phyloP scores from a whole-genome alignment of 805 yeast genomes.

The Pichia cabralensis region DNA sequence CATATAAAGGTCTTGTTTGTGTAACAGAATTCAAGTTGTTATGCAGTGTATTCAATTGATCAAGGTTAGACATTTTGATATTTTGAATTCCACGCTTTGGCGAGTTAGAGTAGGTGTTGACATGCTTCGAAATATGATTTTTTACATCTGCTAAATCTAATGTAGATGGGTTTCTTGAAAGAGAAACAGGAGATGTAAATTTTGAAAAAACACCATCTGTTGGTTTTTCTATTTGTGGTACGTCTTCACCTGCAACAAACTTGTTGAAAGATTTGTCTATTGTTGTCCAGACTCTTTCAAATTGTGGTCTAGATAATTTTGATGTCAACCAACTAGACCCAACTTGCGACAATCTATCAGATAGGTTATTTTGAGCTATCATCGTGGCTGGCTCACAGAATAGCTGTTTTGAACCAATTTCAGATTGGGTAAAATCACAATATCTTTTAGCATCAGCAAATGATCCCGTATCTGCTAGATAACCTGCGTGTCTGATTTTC shows the following conservation, averaged over 20 bases:
- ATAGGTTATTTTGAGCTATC: constrained; percentile 28
- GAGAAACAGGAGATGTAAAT: constrained; percentile 44
- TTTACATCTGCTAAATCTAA: constrained; percentile 21
- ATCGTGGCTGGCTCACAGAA: constrained; percentile 26
- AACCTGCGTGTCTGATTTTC: constrained; percentile 58
- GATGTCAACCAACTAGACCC: constrained; percentile 69
- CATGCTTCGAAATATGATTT: neutral
- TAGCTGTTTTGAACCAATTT: constrained; percentile 30
- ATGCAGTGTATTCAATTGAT: too few relatives aligned
- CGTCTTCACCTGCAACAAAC: constrained; percentile 82
- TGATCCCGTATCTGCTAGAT: constrained; percentile 59
- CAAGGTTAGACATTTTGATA: too few relatives aligned
- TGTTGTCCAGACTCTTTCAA: constrained; percentile 81
- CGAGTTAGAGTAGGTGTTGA: too few relatives aligned
- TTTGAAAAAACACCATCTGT: constrained; percentile 58
- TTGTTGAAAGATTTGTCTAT: constrained; percentile 69
- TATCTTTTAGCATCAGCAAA: constrained; percentile 52
- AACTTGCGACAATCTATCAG: constrained; percentile 37
- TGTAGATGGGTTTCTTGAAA: constrained; percentile 47
- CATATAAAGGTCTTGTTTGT: too few relatives aligned
- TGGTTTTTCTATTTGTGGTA: constrained; percentile 26
- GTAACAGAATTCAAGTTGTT: too few relatives aligned
- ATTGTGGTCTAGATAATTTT: constrained; percentile 22
- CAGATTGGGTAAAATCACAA: constrained; percentile 38
- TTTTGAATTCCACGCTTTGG: too few relatives aligned